Evolutionary conservation across 495 filamentous ascomycete genomes (phyloP), one percentile per base, ranked within the genome.

Genomic region (Hyaloscypha bicolor): DNA sequence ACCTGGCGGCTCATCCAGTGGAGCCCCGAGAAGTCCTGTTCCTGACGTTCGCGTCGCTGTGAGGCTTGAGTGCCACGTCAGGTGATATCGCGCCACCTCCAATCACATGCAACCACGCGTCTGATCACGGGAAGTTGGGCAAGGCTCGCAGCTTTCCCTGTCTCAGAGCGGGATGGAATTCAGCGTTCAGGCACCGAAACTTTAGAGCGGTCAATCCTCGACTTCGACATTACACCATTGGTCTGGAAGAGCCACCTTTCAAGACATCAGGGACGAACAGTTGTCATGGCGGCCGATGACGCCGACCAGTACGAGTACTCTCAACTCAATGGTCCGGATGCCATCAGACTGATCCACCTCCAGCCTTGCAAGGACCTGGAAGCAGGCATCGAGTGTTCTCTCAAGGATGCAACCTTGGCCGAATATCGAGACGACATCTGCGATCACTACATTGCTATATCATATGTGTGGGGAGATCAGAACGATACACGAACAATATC

Each of bases 361-460:
- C 35, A 73, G 21, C 74, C 61, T 8, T 60, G 51, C 14, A 8
- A 30, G 2, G 55, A 55, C 4, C 60, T 56, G 30, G 70, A 71
- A 16, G 68, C 62, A 1, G 9, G 3, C 8, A 65, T 76, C 0
- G 42, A 48, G 4, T 70, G 73, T 33, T 68, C 66, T 4, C 58
- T 76, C 16, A 39, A 71, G 22, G 62, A 75, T 42, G 58, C 62
- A 11, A 45, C 63, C 6, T 66, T 76, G 14, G n/a, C 48, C 11
- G 21, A 48, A 11, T 60, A n/a, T 11, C 57, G 64, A 2, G 42
- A 73, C 9, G 71, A 73, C 32, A 55, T 77, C 14, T 58, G 68
- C 9, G 69, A 74, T 8, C 63, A 61, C 6, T 76, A 76, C 53
- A 66, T 63, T 2, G 75, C 74, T 25, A 59, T 77, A 8, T 77